Percentiles rank a stretch among this genome's conserved stretches.
These are phyloP conservation scores for Lodderomyces oxycetoniae DNA, from an alignment of 1,139 yeast genomes.

Conservation along the genomic window DNA sequence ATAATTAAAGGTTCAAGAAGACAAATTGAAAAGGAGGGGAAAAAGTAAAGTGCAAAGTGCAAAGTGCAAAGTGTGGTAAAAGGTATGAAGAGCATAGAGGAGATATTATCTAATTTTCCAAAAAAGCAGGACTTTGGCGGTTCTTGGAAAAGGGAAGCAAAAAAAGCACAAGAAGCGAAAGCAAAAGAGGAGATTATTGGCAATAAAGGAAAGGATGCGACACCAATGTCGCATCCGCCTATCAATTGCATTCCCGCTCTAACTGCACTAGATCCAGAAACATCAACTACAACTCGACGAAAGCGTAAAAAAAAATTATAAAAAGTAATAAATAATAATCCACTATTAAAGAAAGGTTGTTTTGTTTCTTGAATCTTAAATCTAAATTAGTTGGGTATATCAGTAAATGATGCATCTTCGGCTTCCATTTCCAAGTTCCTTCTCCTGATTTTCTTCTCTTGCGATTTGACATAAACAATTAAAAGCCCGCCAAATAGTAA, in stretches of 20 bases:
- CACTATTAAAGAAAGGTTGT: background rate
- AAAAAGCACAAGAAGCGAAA: conserved; percentile 1
- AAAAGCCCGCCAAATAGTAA: conserved; percentile 50
- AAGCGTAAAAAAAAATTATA: background rate
- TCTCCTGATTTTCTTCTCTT: conserved; percentile 48
- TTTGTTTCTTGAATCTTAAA: background rate
- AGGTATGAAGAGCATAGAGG: conserved; percentile 12
- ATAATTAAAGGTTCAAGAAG: conserved; percentile 88
- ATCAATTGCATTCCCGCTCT: conserved; percentile 21
- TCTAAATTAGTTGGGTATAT: conserved; percentile 46
- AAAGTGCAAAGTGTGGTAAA: no score
- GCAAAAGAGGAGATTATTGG: background rate
- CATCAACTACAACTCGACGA: conserved; percentile 16
- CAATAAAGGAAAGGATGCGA: background rate
- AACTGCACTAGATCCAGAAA: conserved; percentile 31
- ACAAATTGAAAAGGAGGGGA: conserved; percentile 61
- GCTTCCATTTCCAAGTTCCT: conserved; percentile 60
- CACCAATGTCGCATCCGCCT: conserved; percentile 1
- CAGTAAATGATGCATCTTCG: conserved; percentile 46
- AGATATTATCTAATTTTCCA: conserved; percentile 17
- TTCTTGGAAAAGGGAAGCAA: background rate
- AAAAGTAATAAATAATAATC: background rate
- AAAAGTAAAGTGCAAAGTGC: no score
- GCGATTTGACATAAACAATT: conserved; percentile 50
- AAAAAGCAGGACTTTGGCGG: conserved; percentile 3